These are phyloP conservation scores for Larix kaempferi DNA, from an alignment of 75 land plant species.

Conservation along the genomic window DNA sequence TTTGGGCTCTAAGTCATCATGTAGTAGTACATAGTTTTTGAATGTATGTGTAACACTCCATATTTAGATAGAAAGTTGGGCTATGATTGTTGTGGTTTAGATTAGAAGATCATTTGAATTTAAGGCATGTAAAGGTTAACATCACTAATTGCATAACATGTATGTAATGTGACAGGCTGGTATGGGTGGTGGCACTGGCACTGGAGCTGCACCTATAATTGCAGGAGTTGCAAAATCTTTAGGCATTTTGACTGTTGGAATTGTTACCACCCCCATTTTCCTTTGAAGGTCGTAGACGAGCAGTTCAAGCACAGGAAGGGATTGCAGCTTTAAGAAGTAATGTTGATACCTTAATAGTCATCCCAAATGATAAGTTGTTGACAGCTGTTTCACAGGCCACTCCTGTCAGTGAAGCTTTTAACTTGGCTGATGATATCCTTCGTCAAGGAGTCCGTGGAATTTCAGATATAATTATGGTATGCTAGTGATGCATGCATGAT, in stretches of 20 bases:
- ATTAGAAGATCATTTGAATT: too few species aligned
- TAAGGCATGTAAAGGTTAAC: too few species aligned
- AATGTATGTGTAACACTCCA: too few species aligned
- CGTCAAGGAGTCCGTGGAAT: conserved; percentile 98
- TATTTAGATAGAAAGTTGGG: too few species aligned
- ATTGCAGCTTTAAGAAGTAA: conserved; percentile 85
- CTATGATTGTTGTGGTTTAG: too few species aligned
- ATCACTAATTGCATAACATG: too few species aligned
- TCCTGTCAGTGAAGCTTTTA: conserved; percentile 97
- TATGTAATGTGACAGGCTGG: conserved; percentile 72
- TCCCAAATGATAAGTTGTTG: conserved; percentile 95
- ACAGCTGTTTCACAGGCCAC: conserved; percentile 95
- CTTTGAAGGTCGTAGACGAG: conserved; percentile 90
- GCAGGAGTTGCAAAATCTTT: conserved; percentile 92
- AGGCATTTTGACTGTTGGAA: conserved; percentile 95
- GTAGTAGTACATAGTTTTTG: too few species aligned
- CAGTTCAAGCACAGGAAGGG: conserved; percentile 98
- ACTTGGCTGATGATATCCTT: conserved; percentile 97
- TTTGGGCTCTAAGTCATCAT: too few species aligned
- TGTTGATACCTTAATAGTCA: conserved; percentile 94
- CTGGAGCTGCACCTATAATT: conserved; percentile 96
- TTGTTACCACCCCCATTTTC: conserved; percentile 95
- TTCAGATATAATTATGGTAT: conserved; percentile 95
- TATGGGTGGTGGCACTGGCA: conserved; percentile 99
- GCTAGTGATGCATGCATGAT: conserved; percentile 2